Conservation (phyloP, 2,329 filamentous ascomycete species). For the Hysterium pulicare region DNA sequence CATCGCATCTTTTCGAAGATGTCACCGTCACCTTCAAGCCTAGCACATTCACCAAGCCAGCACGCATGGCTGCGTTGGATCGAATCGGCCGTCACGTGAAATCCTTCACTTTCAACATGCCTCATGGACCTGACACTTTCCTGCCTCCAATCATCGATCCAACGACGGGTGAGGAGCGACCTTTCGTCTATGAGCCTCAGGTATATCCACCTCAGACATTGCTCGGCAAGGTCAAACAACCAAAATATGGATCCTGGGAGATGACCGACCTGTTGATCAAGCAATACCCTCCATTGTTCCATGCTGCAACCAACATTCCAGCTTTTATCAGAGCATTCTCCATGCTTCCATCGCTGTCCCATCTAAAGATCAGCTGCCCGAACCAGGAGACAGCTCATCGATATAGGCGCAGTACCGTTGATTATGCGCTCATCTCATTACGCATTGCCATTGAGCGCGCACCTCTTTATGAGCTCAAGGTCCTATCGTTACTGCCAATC, state of each 20-base stretch:
- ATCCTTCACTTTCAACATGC: conserved; percentile 72
- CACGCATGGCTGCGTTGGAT: conserved; percentile 69
- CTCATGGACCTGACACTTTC: conserved; percentile 75
- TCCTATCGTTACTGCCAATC: conserved; percentile 69
- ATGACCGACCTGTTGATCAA: conserved; percentile 78
- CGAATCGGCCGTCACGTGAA: conserved; percentile 77
- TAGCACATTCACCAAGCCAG: conserved; percentile 71
- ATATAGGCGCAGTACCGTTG: conserved; percentile 73
- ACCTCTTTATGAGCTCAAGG: conserved; percentile 61
- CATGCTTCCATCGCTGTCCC: conserved; percentile 65
- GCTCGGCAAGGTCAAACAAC: conserved; percentile 55
- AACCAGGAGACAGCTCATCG: conserved; percentile 64
- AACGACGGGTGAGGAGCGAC: conserved; percentile 70
- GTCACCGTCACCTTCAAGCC: conserved; percentile 68
- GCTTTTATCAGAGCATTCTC: conserved; percentile 76
- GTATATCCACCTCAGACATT: conserved; percentile 55
- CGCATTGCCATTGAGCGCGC: conserved; percentile 78
- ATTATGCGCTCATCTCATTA: conserved; percentile 84
- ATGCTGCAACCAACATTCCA: conserved; percentile 81
- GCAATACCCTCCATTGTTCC: conserved; percentile 85
- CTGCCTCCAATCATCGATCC: conserved; percentile 82
- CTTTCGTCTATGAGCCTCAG: conserved; percentile 78
- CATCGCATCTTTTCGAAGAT: conserved; percentile 66
- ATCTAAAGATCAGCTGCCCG: conserved; percentile 74
- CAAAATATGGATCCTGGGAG: conserved; percentile 76